Conservation (phyloP, 2,329 filamentous ascomycete species). For the Calonectria hongkongensis region DNA sequence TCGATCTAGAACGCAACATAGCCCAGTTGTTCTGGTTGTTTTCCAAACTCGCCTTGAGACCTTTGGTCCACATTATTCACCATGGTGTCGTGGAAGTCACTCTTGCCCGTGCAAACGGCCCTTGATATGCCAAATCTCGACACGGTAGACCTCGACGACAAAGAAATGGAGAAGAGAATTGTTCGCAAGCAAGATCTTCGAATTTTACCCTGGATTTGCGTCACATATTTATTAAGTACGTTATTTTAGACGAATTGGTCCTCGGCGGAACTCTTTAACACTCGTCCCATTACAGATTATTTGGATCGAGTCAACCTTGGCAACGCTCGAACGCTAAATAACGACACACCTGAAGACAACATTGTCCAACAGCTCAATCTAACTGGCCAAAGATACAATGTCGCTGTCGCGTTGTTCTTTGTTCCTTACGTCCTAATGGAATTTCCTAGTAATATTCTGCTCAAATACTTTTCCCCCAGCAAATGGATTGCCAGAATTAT, state of each 20-base stretch:
- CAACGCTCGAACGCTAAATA: conserved; percentile 8
- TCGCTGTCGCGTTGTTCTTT: background rate
- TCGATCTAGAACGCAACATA: background rate
- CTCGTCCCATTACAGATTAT: background rate
- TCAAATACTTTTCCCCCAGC: conserved; percentile 60
- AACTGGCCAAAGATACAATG: conserved; percentile 12
- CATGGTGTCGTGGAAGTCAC: conserved; percentile 8
- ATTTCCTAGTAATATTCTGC: conserved; percentile 59
- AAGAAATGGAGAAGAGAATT: conserved; percentile 59
- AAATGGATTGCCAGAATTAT: conserved; percentile 63
- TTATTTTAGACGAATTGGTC: background rate
- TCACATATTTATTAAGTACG: conserved; percentile 53
- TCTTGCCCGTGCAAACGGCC: conserved; percentile 2
- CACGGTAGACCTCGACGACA: conserved; percentile 52
- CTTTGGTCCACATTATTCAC: background rate
- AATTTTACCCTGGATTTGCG: conserved; percentile 59
- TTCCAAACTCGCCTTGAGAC: background rate
- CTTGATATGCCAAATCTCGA: conserved; percentile 14
- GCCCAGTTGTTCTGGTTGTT: background rate
- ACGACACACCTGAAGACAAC: conserved; percentile 15
- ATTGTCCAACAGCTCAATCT: conserved; percentile 13
- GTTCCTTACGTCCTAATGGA: conserved; percentile 54
- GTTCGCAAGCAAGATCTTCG: conserved; percentile 58
- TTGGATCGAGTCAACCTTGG: conserved; percentile 4
- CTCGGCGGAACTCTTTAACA: background rate